phyloP scores from a whole-genome alignment of 1,139 yeast genomes.

The Geotrichum bryndzae region DNA sequence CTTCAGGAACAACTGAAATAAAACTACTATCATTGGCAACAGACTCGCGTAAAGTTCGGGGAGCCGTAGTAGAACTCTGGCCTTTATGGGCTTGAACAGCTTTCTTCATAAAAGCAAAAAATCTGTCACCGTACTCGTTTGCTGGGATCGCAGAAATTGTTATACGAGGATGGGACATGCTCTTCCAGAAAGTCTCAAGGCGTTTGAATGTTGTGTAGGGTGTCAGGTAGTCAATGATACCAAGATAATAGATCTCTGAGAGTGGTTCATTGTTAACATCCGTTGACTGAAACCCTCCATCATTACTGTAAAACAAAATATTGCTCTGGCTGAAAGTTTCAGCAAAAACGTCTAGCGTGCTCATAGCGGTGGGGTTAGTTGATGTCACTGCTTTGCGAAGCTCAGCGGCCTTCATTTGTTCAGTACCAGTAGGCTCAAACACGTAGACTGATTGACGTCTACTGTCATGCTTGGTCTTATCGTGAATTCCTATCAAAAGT shows the following conservation, averaged over 20 bases:
- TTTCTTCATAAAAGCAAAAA: slow-evolving; percentile 57
- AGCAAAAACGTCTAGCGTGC: slow-evolving; percentile 32
- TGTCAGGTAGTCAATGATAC: slow-evolving; percentile 91
- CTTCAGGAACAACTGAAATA: neutral
- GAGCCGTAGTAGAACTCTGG: neutral
- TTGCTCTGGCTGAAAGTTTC: slow-evolving; percentile 30
- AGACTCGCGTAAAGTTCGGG: neutral
- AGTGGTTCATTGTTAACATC: slow-evolving; percentile 57
- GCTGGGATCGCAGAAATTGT: slow-evolving; percentile 90
- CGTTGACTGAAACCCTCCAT: slow-evolving; percentile 82
- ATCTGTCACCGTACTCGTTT: slow-evolving; percentile 79
- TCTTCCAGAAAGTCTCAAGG: slow-evolving; percentile 82
- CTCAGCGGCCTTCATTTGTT: slow-evolving; percentile 30
- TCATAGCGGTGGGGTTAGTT: slow-evolving; percentile 36
- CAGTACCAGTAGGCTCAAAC: slow-evolving; percentile 32
- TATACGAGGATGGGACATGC: slow-evolving; percentile 59
- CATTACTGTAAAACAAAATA: slow-evolving; percentile 65
- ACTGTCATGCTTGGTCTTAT: slow-evolving; percentile 51
- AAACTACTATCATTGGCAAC: neutral
- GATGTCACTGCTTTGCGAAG: slow-evolving; percentile 36
- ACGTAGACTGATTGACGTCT: slow-evolving; percentile 36
- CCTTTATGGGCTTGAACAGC: slow-evolving; percentile 16
- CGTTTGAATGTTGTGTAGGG: slow-evolving; percentile 70
- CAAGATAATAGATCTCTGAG: slow-evolving; percentile 76
- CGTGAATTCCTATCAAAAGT: slow-evolving; percentile 79